These are phyloP conservation scores for Adansonia rubrostipa DNA, from an alignment of 441 rosid species.

Conservation along the genomic window DNA sequence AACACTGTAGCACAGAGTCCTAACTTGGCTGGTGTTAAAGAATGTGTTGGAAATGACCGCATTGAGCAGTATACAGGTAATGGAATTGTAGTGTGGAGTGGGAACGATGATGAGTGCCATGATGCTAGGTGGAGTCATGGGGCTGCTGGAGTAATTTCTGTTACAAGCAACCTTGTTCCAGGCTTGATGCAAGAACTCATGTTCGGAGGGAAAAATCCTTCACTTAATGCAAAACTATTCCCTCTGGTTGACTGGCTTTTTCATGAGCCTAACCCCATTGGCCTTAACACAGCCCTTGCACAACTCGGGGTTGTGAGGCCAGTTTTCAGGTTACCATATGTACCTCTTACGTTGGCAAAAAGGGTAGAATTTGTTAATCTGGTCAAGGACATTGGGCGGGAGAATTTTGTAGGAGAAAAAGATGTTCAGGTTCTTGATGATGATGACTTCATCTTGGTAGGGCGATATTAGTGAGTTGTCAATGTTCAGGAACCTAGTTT, in stretches of 20 bases:
- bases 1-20: conserved; percentile 52
- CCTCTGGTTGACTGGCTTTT: conserved; percentile 83
- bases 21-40: conserved; percentile 81
- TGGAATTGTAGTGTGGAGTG: conserved; percentile 82
- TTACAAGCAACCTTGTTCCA: conserved; percentile 75
- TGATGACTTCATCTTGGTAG: conserved; percentile 70
- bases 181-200: conserved; percentile 67
- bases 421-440: conserved; percentile 78
- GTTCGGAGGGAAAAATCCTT: conserved; percentile 68
- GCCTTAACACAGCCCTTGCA: conserved; percentile 81
- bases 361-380: conserved; percentile 71
- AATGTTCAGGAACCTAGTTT: background rate
- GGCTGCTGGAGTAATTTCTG: conserved; percentile 80
- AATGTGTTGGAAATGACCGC: conserved; percentile 78
- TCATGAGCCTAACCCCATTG: conserved; percentile 80
- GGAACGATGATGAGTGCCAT: conserved; percentile 86
- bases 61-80: conserved; percentile 62
- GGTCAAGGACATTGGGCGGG: conserved; percentile 71
- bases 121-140: conserved; percentile 79
- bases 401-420: conserved; percentile 73
- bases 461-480: conserved; percentile 39
- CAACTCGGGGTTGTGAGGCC: conserved; percentile 87
- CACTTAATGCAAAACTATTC: conserved; percentile 60
- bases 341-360: conserved; percentile 68
- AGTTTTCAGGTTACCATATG: conserved; percentile 80